A percentile compares a stretch with the other conserved stretches of the same genome.
These are phyloP conservation scores for Eucalyptus victrix DNA, from an alignment of 345 rosid genomes.

Conservation along the genomic window DNA sequence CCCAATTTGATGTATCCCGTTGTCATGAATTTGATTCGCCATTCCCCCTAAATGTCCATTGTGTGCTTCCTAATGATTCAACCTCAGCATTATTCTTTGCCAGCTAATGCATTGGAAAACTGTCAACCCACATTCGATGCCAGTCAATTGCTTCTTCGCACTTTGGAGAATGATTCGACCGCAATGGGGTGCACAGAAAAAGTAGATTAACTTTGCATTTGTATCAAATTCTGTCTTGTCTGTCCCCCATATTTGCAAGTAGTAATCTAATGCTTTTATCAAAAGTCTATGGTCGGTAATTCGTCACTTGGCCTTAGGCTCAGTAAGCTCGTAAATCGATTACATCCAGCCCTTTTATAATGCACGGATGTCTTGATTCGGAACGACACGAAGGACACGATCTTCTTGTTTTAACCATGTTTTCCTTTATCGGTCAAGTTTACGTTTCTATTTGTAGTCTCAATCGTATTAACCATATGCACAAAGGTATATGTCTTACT, in stretches of 20 bases:
- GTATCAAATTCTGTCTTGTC: neutral
- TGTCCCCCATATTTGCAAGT: neutral
- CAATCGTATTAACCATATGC: neutral
- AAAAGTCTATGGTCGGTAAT: neutral
- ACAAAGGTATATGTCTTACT: neutral
- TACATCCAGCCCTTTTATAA: neutral
- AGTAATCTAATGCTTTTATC: neutral
- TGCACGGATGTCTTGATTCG: neutral
- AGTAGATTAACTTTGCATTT: neutral
- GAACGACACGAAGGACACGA: neutral
- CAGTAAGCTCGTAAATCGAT: neutral
- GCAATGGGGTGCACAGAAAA: neutral
- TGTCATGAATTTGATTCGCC: neutral
- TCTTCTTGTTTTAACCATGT: neutral
- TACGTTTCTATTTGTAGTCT: neutral
- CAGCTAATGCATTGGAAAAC: neutral
- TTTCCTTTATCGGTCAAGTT: neutral
- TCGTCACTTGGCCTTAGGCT: neutral
- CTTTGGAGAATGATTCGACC: neutral
- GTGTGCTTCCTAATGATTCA: neutral
- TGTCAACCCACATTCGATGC: neutral
- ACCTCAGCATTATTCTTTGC: neutral
- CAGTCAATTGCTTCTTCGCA: neutral
- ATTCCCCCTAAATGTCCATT: neutral
- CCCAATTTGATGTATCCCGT: accelerated